Percentiles rank a stretch among this genome's conserved stretches.
Conservation (phyloP, 768 basidiomycete species). For the Boletus sp. region DNA sequence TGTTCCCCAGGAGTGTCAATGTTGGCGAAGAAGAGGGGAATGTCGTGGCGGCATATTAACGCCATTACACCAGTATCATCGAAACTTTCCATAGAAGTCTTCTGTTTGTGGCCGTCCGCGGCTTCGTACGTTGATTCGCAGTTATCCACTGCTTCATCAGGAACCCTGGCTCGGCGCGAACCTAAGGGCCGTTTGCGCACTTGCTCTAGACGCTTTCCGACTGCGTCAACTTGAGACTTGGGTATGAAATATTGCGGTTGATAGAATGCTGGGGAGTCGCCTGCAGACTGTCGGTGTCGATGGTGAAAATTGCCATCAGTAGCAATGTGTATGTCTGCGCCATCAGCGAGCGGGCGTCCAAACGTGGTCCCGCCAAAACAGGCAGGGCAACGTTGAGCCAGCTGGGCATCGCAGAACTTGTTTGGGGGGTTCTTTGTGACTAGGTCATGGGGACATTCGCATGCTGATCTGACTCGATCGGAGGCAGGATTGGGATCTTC, state of each 20-base stretch:
- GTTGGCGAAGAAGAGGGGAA: conserved; percentile 39
- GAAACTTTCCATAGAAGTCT: conserved; percentile 22
- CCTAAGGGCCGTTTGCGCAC: background rate
- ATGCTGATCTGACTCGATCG: background rate
- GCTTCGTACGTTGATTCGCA: conserved; percentile 36
- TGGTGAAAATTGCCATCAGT: conserved; percentile 9
- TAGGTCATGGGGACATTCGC: too few relatives aligned
- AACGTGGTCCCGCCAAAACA: background rate
- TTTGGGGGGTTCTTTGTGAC: background rate
- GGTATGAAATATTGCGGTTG: background rate
- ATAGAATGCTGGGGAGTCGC: background rate
- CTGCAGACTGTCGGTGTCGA: background rate
- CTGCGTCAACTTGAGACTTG: background rate
- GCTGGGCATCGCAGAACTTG: background rate
- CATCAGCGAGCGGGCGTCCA: background rate
- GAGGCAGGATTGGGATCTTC: too few relatives aligned
- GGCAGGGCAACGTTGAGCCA: background rate
- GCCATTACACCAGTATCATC: conserved; percentile 39
- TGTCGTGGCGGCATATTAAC: conserved; percentile 39
- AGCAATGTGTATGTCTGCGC: background rate
- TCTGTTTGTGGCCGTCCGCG: conserved; percentile 31
- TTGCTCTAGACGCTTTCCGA: background rate
- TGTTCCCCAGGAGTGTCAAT: background rate
- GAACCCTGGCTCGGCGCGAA: conserved; percentile 2
- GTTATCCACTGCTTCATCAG: conserved; percentile 34